Evolutionary conservation across 768 basidiomycete species (phyloP).

Genomic region (Tulasnella sp.): DNA sequence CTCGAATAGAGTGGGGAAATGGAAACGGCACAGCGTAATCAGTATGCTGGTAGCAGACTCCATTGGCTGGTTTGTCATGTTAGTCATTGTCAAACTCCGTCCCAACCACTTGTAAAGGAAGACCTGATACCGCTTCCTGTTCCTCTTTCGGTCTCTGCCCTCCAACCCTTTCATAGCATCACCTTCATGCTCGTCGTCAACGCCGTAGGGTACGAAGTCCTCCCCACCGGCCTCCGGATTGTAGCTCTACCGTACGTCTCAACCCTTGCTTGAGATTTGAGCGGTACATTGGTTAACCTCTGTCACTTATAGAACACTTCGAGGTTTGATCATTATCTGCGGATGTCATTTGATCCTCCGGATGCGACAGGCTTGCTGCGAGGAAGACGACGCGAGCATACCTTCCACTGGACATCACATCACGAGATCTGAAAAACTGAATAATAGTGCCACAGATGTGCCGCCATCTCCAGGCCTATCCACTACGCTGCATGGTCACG

Average conservation of each 20-base stretch:
- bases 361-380: slow-evolving; percentile 2
- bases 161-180: too few relatives aligned
- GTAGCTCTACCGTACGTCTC: slow-evolving; percentile 1
- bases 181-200: not conserved
- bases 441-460: too few relatives aligned
- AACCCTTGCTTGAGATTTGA: not conserved
- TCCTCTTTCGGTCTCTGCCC: too few relatives aligned
- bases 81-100: not conserved
- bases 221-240: not conserved
- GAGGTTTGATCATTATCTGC: slow-evolving; percentile 9
- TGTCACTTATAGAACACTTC: not conserved
- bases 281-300: too few relatives aligned
- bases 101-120: not conserved
- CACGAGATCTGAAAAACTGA: too few relatives aligned
- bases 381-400: too few relatives aligned
- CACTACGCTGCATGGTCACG: too few relatives aligned
- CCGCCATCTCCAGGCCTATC: too few relatives aligned
- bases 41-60: slow-evolving; percentile 6
- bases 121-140: too few relatives aligned
- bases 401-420: too few relatives aligned
- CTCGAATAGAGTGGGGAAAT: not conserved
- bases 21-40: not conserved
- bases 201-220: not conserved
- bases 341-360: slow-evolving; percentile 5
- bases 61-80: slow-evolving; percentile 11